Base-by-base conservation (phyloP, 192 early-diverging fungal species). In the Podila clonocystis region DNA sequence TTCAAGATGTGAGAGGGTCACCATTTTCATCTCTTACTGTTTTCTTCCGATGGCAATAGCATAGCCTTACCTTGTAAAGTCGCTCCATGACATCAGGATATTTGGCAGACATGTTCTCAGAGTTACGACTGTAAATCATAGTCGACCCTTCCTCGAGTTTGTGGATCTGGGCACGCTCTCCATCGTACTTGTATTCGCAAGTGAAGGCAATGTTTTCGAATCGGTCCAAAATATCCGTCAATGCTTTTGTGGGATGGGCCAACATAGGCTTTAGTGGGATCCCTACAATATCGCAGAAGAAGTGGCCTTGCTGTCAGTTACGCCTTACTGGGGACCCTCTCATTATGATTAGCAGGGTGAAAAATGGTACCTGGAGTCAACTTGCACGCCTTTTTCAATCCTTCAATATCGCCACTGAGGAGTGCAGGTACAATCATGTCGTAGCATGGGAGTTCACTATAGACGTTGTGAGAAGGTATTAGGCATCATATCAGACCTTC, bases 141-240 rank as follows among this genome's bases (percentile, higher is more conserved):
- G 89, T 90, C 17, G 71, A 82, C 58, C 96, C 96, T 73, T 94
- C 89, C 4, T 90, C 90, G 30, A 95, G 74, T 49, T 83, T 86
- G 82, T 99, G 97, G 66, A 99, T 96, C 91, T 95, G 75, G 11
- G 69, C 84, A 26, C 84, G 74, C 71, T 85, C 84, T 13, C 84
- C 98, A 79, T 99, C 98, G 71, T 99, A 99, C 75, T 99, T 99
- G 85, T 91, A 98, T 82, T 99, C 98, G 80, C 98, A 99, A 6
- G 95, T 98, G 73, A 99, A 99, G 4, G 88, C 87, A 68, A 93
- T 91, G 28, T 90, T 93, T 66, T 98, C 97, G 67, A 99, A 98
- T 19, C 97, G 88, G 62, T 99, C 91, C 85, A 99, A 74, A 24
- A 99, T 93, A 65, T 99, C 98, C 0, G 92, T 91, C 6, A 99